phyloP scores from a whole-genome alignment of 768 basidiomycete genomes.

The Exidia glandulosa region DNA sequence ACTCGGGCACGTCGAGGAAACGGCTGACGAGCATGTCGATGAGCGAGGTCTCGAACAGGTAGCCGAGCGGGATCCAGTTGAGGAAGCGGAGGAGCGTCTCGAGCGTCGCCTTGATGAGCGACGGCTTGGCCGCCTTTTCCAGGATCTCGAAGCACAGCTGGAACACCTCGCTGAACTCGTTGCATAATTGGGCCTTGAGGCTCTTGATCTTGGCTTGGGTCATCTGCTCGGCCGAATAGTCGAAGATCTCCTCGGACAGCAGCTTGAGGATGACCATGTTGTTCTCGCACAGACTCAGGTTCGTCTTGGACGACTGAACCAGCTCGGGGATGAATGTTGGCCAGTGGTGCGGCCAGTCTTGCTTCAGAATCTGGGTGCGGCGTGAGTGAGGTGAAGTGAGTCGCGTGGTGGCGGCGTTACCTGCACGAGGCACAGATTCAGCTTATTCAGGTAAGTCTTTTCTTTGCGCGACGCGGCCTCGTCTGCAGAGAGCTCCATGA shows the following conservation, averaged over 20 bases:
- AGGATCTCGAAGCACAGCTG: slow-evolving; percentile 93
- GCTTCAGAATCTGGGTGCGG: slow-evolving; percentile 78
- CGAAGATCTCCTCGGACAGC: slow-evolving; percentile 97
- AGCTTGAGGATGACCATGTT: slow-evolving; percentile 98
- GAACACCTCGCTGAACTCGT: slow-evolving; percentile 96
- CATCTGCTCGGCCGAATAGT: slow-evolving; percentile 98
- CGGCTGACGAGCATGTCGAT: slow-evolving; percentile 88
- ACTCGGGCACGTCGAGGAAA: slow-evolving; percentile 92
- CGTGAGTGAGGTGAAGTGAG: background rate
- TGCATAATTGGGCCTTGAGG: slow-evolving; percentile 96
- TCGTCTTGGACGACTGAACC: slow-evolving; percentile 93
- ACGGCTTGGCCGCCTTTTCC: slow-evolving; percentile 93
- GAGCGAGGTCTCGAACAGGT: slow-evolving; percentile 96
- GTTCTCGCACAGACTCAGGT: slow-evolving; percentile 95
- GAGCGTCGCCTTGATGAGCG: slow-evolving; percentile 85
- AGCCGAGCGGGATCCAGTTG: slow-evolving; percentile 98
- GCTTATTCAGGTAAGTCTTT: slow-evolving; percentile 91
- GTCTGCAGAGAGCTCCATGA: slow-evolving; percentile 88
- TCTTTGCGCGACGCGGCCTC: slow-evolving; percentile 81
- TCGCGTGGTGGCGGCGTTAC: background rate
- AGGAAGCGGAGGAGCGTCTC: slow-evolving; percentile 92
- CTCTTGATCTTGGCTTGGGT: slow-evolving; percentile 96
- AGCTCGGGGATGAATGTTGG: slow-evolving; percentile 95
- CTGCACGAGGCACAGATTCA: slow-evolving; percentile 85
- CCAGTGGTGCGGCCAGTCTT: slow-evolving; percentile 99